Conservation (phyloP, 2,329 filamentous ascomycete species). For the Aureobasidium musti region DNA sequence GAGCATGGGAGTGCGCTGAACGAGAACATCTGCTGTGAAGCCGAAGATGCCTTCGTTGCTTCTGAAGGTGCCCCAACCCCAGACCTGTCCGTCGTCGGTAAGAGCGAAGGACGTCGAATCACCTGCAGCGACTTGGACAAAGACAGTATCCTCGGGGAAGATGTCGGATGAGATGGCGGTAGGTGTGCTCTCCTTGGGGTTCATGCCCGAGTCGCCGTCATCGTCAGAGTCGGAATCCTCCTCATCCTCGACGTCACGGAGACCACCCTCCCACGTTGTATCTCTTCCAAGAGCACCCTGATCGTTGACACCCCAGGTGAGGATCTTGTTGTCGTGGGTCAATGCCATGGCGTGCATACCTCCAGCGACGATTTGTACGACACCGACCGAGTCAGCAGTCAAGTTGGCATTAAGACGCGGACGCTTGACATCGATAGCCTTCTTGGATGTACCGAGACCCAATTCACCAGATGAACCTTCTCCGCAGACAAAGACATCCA, state of each 20-base stretch:
- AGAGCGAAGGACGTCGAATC: slow-evolving; percentile 76
- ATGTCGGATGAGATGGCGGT: slow-evolving; percentile 56
- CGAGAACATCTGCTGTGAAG: slow-evolving; percentile 58
- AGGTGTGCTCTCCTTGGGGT: slow-evolving; percentile 71
- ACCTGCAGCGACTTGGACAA: slow-evolving; percentile 67
- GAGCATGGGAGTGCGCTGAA: slow-evolving; percentile 56
- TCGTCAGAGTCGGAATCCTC: slow-evolving; percentile 59
- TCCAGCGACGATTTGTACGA: slow-evolving; percentile 75
- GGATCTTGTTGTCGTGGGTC: slow-evolving; percentile 76
- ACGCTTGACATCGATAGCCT: slow-evolving; percentile 70
- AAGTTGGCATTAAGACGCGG: slow-evolving; percentile 69
- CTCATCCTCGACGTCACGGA: slow-evolving; percentile 58
- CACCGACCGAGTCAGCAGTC: slow-evolving; percentile 58
- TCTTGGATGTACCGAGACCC: slow-evolving; percentile 69
- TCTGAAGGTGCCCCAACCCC: slow-evolving; percentile 83
- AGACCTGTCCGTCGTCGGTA: slow-evolving; percentile 73
- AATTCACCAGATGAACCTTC: slow-evolving; percentile 81
- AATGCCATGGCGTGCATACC: slow-evolving; percentile 80
- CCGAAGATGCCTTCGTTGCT: slow-evolving; percentile 67
- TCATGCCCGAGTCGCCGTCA: slow-evolving; percentile 63
- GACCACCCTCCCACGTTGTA: slow-evolving; percentile 67
- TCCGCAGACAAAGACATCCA: slow-evolving; percentile 79
- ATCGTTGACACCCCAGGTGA: slow-evolving; percentile 88
- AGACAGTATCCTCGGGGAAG: slow-evolving; percentile 64
- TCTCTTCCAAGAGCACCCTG: slow-evolving; percentile 77